Base-by-base conservation (phyloP, 345 rosid species). In the Cardamine occulta region DNA sequence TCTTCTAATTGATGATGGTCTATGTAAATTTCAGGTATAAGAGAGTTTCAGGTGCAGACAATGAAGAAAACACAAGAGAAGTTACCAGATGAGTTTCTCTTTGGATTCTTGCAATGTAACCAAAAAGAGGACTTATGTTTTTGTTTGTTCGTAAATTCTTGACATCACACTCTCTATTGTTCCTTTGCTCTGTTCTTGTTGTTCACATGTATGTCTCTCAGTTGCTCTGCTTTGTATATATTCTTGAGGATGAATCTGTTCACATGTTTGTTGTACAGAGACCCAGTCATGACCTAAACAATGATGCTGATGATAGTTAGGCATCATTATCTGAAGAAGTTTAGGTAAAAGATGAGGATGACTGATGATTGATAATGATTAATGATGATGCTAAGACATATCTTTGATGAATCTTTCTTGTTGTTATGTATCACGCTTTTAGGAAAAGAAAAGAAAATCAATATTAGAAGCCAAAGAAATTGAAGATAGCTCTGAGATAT, bases 31-130 rank as follows among this genome's bases (percentile, higher is more conserved):
- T 21, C 34, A 74, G 77, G 55, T 74, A 53, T 64, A 74, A 74
- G 72, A 56, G 78, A 65, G 72, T 74, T 24, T 74, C 78, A 11
- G 78, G 72, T 54, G 70, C 70, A 54, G 70, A 77, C 39, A 72
- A 72, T 31, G 81, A 78, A 35, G 73, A 72, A 32, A 58, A 42
- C 73, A 66, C 68, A 31, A 65, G 77, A 64, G 81, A 72, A 47
- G 32, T 72, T 52, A 72, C 37, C 11, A 72, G 77, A 78, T 78
- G 77, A 78, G 58, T 23, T 58, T 53, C 32, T 55, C 67, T 57
- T 77, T 7, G 51, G 71, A 47, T 63, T 71, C 55, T 18, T 71
- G 63, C 71, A 37, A 71, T 65, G 74, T 71, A 23, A 68, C 58
- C 21, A 32, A 31, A 68, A 61, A 52, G 57, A 61, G 17, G 44